phyloP scores from a whole-genome alignment of 768 basidiomycete species.

The Lentinula sp. region DNA sequence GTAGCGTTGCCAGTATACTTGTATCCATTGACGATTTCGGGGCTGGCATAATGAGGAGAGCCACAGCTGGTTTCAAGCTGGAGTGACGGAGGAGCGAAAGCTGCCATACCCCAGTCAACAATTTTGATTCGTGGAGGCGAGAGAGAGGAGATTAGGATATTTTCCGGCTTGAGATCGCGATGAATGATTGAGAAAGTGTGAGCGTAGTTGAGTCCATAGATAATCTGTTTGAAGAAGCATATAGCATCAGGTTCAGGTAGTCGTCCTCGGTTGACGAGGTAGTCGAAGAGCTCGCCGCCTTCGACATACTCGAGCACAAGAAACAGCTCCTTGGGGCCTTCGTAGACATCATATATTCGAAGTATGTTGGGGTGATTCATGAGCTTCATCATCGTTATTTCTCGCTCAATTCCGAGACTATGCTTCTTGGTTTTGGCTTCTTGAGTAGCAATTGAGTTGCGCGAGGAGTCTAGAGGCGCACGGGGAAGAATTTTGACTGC shows the following conservation, averaged over 20 bases:
- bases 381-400: slow-evolving; percentile 99
- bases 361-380: slow-evolving; percentile 98
- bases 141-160: slow-evolving; percentile 84
- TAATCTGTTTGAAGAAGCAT: slow-evolving; percentile 91
- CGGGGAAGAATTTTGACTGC: slow-evolving; percentile 94
- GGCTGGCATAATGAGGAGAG: slow-evolving; percentile 94
- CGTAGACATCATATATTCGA: slow-evolving; percentile 93
- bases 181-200: slow-evolving; percentile 98
- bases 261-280: slow-evolving; percentile 83
- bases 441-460: slow-evolving; percentile 59
- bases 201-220: slow-evolving; percentile 93
- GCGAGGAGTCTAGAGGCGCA: slow-evolving; percentile 68
- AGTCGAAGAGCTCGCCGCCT: slow-evolving; percentile 96
- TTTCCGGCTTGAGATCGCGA: slow-evolving; percentile 97
- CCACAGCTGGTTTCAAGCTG: slow-evolving; percentile 94
- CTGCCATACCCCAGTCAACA: slow-evolving; percentile 98
- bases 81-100: slow-evolving; percentile 80
- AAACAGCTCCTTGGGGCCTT: slow-evolving; percentile 86
- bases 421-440: slow-evolving; percentile 75
- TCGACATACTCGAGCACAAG: slow-evolving; percentile 93
- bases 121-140: slow-evolving; percentile 86
- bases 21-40: slow-evolving; percentile 90
- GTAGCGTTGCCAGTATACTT: slow-evolving; percentile 86
- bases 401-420: slow-evolving; percentile 82
- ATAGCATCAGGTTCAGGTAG: slow-evolving; percentile 79